phyloP scores from a whole-genome alignment of 2,329 filamentous ascomycete genomes.

The Aspergillus vadensis region DNA sequence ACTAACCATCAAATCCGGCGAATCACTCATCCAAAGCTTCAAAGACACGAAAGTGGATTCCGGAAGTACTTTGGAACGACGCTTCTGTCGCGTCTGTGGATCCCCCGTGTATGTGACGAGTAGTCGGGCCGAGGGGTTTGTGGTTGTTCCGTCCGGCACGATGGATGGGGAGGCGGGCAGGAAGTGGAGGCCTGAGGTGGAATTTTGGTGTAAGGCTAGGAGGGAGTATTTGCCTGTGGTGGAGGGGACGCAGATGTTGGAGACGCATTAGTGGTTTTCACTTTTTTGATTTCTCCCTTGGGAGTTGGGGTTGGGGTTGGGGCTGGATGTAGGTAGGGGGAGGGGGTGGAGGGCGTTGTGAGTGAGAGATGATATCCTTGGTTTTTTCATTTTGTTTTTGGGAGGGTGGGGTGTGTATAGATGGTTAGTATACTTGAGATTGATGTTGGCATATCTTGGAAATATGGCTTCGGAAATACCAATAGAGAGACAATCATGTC shows the following conservation, averaged over 20 bases:
- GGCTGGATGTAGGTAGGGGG: background rate
- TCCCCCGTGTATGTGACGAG: background rate
- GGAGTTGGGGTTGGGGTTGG: background rate
- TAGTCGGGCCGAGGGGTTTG: background rate
- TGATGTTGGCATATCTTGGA: too few relatives aligned
- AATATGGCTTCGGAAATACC: too few relatives aligned
- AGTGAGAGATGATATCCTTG: too few relatives aligned
- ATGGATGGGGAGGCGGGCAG: background rate
- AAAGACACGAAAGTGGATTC: background rate
- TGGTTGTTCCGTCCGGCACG: background rate
- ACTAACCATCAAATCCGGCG: constrained; percentile 9
- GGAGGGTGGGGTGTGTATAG: too few relatives aligned
- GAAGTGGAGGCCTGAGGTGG: background rate
- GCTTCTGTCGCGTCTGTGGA: background rate
- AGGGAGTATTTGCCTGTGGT: background rate
- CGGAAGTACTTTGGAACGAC: background rate
- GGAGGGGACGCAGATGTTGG: background rate
- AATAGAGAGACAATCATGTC: too few relatives aligned
- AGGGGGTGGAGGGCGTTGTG: too few relatives aligned
- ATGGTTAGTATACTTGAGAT: too few relatives aligned
- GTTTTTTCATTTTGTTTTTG: too few relatives aligned
- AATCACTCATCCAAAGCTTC: background rate
- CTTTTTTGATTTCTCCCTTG: background rate
- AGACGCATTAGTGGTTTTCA: background rate
- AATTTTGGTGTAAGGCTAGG: background rate